Percentiles rank a stretch among this genome's conserved stretches.
These are phyloP conservation scores for Pyropia yezoensis DNA, from an alignment of 23 red algal genomes.

Conservation along the genomic window DNA sequence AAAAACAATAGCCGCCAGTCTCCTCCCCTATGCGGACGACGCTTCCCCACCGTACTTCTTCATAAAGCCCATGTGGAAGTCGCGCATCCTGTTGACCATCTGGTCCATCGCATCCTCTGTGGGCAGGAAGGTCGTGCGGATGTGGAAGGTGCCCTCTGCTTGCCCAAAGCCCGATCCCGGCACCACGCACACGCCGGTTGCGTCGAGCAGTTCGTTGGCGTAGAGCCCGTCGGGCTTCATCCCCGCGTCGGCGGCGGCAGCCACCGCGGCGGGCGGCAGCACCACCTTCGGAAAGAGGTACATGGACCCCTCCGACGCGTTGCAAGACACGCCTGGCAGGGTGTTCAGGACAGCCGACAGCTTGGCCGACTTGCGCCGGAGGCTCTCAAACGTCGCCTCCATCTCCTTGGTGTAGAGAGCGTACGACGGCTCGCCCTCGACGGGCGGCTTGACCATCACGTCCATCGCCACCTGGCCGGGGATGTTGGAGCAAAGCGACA, in stretches of 20 bases:
- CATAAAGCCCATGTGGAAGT: constrained; percentile 59
- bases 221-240: constrained; percentile 75
- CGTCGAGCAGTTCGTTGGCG: constrained; percentile 76
- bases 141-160: constrained; percentile 60
- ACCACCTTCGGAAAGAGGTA: constrained; percentile 84
- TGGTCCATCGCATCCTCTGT: constrained; percentile 58
- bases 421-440: constrained; percentile 60
- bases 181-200: constrained; percentile 90
- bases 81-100: constrained; percentile 35
- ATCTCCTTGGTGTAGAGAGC: constrained; percentile 50
- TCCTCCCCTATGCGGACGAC: no score
- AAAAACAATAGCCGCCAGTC: no score
- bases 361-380: constrained; percentile 28
- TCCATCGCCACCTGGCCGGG: constrained; percentile 73
- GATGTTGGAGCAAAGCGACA: constrained; percentile 85
- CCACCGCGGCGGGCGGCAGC: constrained; percentile 44
- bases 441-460: constrained; percentile 77
- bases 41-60: constrained; percentile 24
- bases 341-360: constrained; percentile 50
- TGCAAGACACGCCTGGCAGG: constrained; percentile 70
- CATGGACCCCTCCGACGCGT: constrained; percentile 74
- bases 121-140: constrained; percentile 92
- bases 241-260: constrained; percentile 27
- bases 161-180: constrained; percentile 91
- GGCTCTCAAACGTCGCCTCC: constrained; percentile 33